Base-by-base conservation (phyloP, 208 protist species). In the Kentomonas sorsogonicus region DNA sequence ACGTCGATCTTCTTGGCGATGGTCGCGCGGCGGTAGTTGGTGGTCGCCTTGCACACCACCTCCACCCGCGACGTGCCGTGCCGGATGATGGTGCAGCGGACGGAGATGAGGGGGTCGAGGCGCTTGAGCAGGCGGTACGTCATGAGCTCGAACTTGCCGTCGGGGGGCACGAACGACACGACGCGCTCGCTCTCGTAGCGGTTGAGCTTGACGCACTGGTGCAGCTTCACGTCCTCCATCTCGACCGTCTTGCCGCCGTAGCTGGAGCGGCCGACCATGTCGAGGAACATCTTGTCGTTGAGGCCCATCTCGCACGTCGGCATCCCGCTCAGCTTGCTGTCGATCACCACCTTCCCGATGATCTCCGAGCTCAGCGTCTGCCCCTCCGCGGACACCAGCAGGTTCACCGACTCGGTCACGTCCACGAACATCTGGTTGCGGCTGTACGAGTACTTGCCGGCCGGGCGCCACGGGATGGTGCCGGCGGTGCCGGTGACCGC, bases 401-500 rank as follows among this genome's bases (percentile, higher is more conserved):
- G 58, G 64, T 98, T 98, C 11, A 99, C 91, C 59, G 79, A 69
- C 82, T 99, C 98, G 52, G 99, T 80, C 3, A 99, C 97, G 69
- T 99, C 98, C 22, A 99, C 82, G 66, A 98, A 99, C 6, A 99
- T 84, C 71, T 99, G 95, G 74, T 99, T 99, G 54, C 95, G 87
- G 18, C 79, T 70, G 76, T 99, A 98, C 60, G 94, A 89, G 73
- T 99, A 98, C 70, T 84, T 89, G 53, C 91, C 93, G 20, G 96
- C 86, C 55, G 85, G 71, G 33, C 98, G 73, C 97, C 97, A 99
- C 47, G 89, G 83, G 10, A 93, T 95, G 15, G 82, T 82, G n/a
- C 96, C 96, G 15, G 95, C 98, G 3, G 79, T 79, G 26, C 96
- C 88, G n/a, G 90, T 96, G 31, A 96, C 97, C 47, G 94, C 83